These are phyloP conservation scores for Phytophthora capsici DNA, from an alignment of 352 stramenopile genomes.

Conservation along the genomic window DNA sequence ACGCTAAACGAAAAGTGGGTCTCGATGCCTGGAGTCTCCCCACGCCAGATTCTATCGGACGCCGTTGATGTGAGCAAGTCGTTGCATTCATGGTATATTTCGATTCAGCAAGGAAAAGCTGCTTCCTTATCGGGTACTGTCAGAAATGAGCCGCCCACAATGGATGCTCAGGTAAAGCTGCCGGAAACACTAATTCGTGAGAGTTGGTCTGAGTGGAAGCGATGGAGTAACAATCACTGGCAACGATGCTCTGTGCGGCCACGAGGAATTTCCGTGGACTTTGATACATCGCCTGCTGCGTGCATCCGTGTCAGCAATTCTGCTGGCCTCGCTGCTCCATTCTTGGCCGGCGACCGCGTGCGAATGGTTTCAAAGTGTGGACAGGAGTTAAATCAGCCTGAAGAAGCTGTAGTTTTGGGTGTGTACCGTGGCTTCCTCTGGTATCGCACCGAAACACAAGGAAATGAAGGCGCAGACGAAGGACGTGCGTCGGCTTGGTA, in stretches of 20 bases:
- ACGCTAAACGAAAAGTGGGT: slow-evolving; percentile 96
- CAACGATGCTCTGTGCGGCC: slow-evolving; percentile 81
- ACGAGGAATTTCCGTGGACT: slow-evolving; percentile 92
- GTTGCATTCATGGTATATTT: slow-evolving; percentile 84
- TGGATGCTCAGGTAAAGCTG: slow-evolving; percentile 43
- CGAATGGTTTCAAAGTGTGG: slow-evolving; percentile 94
- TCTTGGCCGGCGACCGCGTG: slow-evolving; percentile 95
- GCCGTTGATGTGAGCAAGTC: slow-evolving; percentile 90
- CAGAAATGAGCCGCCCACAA: neutral
- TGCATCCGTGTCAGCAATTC: slow-evolving; percentile 91
- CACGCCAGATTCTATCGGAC: slow-evolving; percentile 83
- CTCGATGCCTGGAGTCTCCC: slow-evolving; percentile 80
- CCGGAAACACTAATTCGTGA: slow-evolving; percentile 67
- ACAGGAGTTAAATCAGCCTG: slow-evolving; percentile 94
- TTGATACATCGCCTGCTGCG: slow-evolving; percentile 91
- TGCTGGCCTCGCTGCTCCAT: slow-evolving; percentile 87
- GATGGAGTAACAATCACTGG: slow-evolving; percentile 86
- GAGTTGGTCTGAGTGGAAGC: slow-evolving; percentile 86
- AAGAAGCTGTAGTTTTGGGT: slow-evolving; percentile 96
- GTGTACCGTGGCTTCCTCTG: slow-evolving; percentile 94
- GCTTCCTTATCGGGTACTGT: slow-evolving; percentile 6
- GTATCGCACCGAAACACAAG: slow-evolving; percentile 96
- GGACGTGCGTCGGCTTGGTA: slow-evolving; percentile 95
- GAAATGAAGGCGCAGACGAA: slow-evolving; percentile 95
- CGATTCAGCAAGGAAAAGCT: slow-evolving; percentile 50